Conservation (phyloP, 208 protist species). For the Acanthamoeba sp. region DNA sequence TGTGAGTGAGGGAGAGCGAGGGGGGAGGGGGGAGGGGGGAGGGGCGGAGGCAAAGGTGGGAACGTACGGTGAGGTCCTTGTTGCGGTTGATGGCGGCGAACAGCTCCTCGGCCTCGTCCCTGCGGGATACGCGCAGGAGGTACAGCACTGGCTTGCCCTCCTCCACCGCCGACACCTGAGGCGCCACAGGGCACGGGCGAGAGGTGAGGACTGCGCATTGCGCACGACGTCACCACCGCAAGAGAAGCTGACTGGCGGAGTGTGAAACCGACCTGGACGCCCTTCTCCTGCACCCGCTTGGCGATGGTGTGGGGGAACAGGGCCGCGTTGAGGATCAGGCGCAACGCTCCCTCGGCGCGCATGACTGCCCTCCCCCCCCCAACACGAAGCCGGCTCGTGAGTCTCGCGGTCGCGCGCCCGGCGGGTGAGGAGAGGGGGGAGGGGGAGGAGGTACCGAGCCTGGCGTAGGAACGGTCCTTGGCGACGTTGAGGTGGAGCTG, state of each 20-base stretch:
- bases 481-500: neutral
- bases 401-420: too few relatives aligned
- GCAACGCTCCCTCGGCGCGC: neutral
- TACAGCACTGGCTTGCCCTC: neutral
- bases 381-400: too few relatives aligned
- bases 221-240: too few relatives aligned
- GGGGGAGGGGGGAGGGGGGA: too few relatives aligned
- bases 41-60: too few relatives aligned
- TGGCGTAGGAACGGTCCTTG: neutral
- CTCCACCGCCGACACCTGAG: neutral
- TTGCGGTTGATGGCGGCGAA: neutral
- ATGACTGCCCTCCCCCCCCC: neutral
- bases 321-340: neutral
- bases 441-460: neutral
- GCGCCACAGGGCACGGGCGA: too few relatives aligned
- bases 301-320: neutral
- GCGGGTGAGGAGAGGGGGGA: neutral
- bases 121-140: neutral
- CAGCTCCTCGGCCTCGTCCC: neutral
- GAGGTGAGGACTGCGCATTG: too few relatives aligned
- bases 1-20: too few relatives aligned
- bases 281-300: neutral
- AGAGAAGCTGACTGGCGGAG: too few relatives aligned
- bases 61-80: neutral
- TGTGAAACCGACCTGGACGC: neutral